These are phyloP conservation scores for Suaeda aralocaspica DNA, from an alignment of 148 eudicot species.

Conservation along the genomic window DNA sequence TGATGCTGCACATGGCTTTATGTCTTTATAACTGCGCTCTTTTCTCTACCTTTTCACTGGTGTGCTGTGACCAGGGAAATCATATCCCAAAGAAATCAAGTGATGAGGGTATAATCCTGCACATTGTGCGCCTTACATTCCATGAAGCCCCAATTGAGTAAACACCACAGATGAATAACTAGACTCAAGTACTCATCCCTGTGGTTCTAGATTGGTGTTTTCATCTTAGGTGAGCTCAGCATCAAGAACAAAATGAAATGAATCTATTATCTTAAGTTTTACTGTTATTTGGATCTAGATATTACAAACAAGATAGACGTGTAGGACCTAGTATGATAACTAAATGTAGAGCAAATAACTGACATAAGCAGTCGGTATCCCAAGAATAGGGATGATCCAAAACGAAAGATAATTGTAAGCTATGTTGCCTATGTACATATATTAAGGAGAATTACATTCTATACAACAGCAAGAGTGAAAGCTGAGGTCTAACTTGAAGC, in stretches of 20 bases:
- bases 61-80: background rate
- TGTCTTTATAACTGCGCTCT: background rate
- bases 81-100: background rate
- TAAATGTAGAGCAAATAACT: background rate
- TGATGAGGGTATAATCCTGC: background rate
- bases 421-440: slow-evolving; percentile 18
- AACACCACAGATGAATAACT: background rate
- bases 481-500: slow-evolving; percentile 6
- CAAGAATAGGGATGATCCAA: background rate
- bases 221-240: background rate
- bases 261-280: background rate
- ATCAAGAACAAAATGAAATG: background rate
- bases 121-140: background rate
- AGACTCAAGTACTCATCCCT: background rate
- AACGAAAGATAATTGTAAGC: background rate
- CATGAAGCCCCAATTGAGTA: background rate
- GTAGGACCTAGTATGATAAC: background rate
- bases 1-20: background rate
- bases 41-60: background rate
- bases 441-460: background rate
- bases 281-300: background rate
- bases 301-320: background rate
- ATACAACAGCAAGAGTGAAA: background rate
- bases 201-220: background rate
- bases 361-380: slow-evolving; percentile 4